Evolutionary conservation across 2,329 filamentous ascomycete genomes (phyloP).

Genomic region (Colletotrichum tamarilloi): DNA sequence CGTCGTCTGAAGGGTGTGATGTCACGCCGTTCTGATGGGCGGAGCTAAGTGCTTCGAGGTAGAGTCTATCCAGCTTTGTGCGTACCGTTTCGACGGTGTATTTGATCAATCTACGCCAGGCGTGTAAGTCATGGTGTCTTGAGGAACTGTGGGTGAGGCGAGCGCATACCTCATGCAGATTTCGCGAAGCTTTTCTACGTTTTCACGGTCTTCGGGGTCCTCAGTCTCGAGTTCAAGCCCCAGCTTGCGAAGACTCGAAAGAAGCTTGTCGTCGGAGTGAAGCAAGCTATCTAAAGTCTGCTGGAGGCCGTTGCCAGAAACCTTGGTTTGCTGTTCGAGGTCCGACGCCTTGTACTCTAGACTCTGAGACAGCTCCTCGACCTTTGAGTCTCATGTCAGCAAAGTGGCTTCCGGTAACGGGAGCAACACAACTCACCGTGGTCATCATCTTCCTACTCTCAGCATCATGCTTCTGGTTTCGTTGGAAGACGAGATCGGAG

Average conservation of each 20-base stretch:
- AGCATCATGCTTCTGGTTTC: slow-evolving; percentile 51
- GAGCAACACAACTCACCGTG: slow-evolving; percentile 48
- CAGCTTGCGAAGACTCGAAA: slow-evolving; percentile 74
- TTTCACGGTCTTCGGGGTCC: slow-evolving; percentile 62
- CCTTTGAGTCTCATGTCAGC: slow-evolving; percentile 44
- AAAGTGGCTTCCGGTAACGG: no score
- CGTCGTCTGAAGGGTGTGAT: slow-evolving; percentile 43
- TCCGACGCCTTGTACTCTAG: slow-evolving; percentile 60
- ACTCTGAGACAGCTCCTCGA: slow-evolving; percentile 59
- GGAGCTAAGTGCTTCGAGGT: slow-evolving; percentile 58
- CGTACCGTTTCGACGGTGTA: slow-evolving; percentile 66
- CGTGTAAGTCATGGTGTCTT: neutral
- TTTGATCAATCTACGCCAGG: slow-evolving; percentile 61
- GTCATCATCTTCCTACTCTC: slow-evolving; percentile 54
- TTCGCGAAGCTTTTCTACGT: slow-evolving; percentile 68
- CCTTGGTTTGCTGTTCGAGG: slow-evolving; percentile 62
- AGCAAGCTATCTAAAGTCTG: slow-evolving; percentile 62
- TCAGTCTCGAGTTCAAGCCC: slow-evolving; percentile 68
- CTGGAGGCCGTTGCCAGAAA: slow-evolving; percentile 56
- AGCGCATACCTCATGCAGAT: slow-evolving; percentile 60
- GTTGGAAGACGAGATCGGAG: slow-evolving; percentile 47
- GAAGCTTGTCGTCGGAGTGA: slow-evolving; percentile 72
- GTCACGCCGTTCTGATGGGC: slow-evolving; percentile 44
- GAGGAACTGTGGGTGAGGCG: neutral
- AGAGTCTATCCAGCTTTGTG: slow-evolving; percentile 66